Conservation (phyloP, 352 stramenopile genomes). For the Pythium brassicae region DNA sequence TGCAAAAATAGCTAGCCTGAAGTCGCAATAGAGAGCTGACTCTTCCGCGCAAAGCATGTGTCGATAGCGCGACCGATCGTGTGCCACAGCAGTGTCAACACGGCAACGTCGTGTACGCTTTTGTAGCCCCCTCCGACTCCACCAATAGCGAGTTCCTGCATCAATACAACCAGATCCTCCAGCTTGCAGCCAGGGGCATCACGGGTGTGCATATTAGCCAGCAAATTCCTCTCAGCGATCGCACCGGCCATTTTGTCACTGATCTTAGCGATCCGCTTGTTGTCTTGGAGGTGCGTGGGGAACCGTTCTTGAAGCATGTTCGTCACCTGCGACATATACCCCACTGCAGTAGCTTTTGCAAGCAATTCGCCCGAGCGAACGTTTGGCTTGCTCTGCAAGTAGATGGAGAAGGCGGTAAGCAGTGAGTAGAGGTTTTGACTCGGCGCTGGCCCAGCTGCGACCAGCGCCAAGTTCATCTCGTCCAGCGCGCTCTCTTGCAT, state of each 20-base stretch:
- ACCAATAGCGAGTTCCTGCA: slow-evolving; percentile 1
- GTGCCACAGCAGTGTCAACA: slow-evolving; percentile 17
- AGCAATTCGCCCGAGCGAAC: neutral
- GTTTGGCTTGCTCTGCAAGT: neutral
- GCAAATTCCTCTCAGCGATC: slow-evolving; percentile 23
- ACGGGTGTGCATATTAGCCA: slow-evolving; percentile 12
- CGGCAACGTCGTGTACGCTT: slow-evolving; percentile 13
- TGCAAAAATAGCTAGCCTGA: slow-evolving; percentile 14
- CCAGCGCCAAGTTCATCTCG: too few species aligned
- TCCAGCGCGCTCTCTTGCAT: too few species aligned
- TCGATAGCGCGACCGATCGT: slow-evolving; percentile 14
- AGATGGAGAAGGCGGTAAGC: neutral
- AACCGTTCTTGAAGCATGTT: slow-evolving; percentile 11
- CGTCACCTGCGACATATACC: slow-evolving; percentile 1
- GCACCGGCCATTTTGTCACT: slow-evolving; percentile 18
- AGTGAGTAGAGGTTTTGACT: slow-evolving; percentile 4
- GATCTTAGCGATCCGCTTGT: slow-evolving; percentile 14
- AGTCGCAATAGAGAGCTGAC: slow-evolving; percentile 7
- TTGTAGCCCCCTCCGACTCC: slow-evolving; percentile 1
- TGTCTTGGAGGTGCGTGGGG: slow-evolving; percentile 2
- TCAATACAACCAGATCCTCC: slow-evolving; percentile 10
- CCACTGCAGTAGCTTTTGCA: neutral
- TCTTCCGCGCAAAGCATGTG: slow-evolving; percentile 19
- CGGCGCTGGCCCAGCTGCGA: too few species aligned
- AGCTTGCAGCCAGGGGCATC: slow-evolving; percentile 18